Conservation (phyloP, 2,329 filamentous ascomycete species). For the Aureobasidium mangrovei region DNA sequence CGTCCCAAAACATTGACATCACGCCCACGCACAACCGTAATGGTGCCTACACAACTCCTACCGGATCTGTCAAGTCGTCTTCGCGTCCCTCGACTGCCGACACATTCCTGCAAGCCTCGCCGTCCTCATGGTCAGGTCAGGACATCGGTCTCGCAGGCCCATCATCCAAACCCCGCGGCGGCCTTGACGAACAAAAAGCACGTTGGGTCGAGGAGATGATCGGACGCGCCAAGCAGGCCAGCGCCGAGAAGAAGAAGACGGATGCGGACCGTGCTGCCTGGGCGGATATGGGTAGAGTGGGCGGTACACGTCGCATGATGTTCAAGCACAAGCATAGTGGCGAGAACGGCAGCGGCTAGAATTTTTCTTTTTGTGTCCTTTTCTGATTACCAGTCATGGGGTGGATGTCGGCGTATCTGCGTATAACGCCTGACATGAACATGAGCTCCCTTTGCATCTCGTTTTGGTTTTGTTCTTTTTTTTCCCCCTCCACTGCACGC, state of each 20-base stretch:
- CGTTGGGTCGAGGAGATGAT: slow-evolving; percentile 79
- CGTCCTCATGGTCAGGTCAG: slow-evolving; percentile 29
- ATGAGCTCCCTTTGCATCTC: not conserved
- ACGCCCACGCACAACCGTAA: not conserved
- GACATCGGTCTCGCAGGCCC: slow-evolving; percentile 63
- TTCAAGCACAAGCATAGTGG: slow-evolving; percentile 7
- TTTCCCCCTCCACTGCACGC: not conserved
- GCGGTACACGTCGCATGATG: slow-evolving; percentile 61
- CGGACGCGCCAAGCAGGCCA: slow-evolving; percentile 65
- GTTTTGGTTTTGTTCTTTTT: not conserved
- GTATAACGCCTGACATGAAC: no score
- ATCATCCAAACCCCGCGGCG: slow-evolving; percentile 39
- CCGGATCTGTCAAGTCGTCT: slow-evolving; percentile 1
- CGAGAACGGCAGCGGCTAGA: not conserved
- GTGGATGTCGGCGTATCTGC: no score
- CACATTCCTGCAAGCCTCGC: slow-evolving; percentile 19
- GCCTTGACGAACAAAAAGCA: slow-evolving; percentile 57
- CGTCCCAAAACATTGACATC: not conserved
- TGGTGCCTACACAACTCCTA: not conserved
- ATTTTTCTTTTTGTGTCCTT: no score
- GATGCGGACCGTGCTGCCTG: slow-evolving; percentile 35
- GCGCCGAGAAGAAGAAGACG: slow-evolving; percentile 34
- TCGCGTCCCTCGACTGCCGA: slow-evolving; percentile 16
- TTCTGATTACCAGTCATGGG: no score
- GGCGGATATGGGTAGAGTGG: slow-evolving; percentile 62